Evolutionary conservation across 2,329 filamentous ascomycete species (phyloP), one percentile per base, ranked within the genome.

Genomic region (Myriosclerotinia scirpicola): DNA sequence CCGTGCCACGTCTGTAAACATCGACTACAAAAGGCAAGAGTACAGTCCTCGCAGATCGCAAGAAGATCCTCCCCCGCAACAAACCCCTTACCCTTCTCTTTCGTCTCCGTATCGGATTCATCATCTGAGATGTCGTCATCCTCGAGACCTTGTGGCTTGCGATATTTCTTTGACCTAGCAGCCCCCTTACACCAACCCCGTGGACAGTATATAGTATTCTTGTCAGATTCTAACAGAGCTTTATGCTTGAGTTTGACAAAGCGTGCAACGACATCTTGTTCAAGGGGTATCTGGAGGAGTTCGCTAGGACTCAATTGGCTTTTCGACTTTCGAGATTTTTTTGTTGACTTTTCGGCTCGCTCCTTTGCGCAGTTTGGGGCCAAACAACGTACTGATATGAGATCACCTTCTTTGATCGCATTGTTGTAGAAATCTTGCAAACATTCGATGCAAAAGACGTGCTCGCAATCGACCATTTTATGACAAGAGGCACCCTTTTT

Each of bases 191-290:
- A 99, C 92, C 93, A 97, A 66, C 88, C 84, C 11, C 95, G 87
- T 0, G 95, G 95, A 74, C 95, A 99, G 77, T 96, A 98, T 44
- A 97, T 85, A 0, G 93, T 97, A 67, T 88, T 90, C 75, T 93
- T 96, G 78, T 98, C 93, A 0, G 92, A 89, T 77, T 98, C 95
- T 3, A 98, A 85, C 76, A 92, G 90, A 71, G 90, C 91, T 80
- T 98, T 98, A 75, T 96, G 91, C 79, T 95, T 97, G 68, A 98
- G 83, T 48, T 87, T 88, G 5, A 96, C 91, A 76, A 96, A 99
- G 65, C 95, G 89, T 74, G 91, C 89, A 2, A 97, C 92, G 44
- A 84, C 84, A 20, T 90, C 87, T 67, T 89, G 84, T 2, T 87
- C 81, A 1, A 94, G 79, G 0, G 89, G 89, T 54, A 94, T 92